These are phyloP conservation scores for Perilla frutescens DNA, from an alignment of 257 asterid species.

Conservation along the genomic window DNA sequence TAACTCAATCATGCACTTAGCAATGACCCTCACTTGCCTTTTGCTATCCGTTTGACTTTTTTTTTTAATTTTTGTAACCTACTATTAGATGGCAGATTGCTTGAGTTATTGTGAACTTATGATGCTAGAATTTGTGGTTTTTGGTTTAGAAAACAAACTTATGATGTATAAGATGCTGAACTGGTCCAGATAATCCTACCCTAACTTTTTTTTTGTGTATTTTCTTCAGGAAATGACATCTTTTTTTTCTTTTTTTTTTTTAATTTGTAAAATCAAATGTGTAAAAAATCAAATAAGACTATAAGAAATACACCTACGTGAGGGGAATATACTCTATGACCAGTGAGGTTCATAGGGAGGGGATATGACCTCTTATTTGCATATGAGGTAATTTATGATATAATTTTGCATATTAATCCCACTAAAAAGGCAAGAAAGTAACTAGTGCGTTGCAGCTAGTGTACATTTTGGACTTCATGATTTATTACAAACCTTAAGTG, in stretches of 20 bases:
- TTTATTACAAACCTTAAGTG: background rate
- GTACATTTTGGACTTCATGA: background rate
- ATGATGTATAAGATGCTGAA: conserved; percentile 20
- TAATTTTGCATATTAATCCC: background rate
- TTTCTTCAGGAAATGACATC: background rate
- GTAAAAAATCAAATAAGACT: no score
- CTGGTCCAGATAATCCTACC: background rate
- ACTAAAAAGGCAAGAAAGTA: background rate
- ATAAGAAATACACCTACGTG: no score
- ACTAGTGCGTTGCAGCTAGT: background rate
- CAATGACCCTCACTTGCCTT: conserved; percentile 13
- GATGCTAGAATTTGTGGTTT: conserved; percentile 23
- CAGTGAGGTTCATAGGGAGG: no score
- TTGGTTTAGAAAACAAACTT: conserved; percentile 7
- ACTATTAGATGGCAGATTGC: background rate
- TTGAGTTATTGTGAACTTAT: background rate
- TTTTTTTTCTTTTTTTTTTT: no score
- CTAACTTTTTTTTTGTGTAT: background rate
- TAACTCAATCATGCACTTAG: conserved; percentile 9
- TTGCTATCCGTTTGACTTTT: conserved; percentile 10
- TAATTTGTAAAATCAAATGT: no score
- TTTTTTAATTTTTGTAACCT: background rate
- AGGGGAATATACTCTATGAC: no score
- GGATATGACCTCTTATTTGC: background rate
- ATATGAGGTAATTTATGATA: background rate